A percentile compares a stretch with the other conserved stretches of the same genome.
Evolutionary conservation across 306 rosid genomes (phyloP).

Genomic region (Luffa acutangula): DNA sequence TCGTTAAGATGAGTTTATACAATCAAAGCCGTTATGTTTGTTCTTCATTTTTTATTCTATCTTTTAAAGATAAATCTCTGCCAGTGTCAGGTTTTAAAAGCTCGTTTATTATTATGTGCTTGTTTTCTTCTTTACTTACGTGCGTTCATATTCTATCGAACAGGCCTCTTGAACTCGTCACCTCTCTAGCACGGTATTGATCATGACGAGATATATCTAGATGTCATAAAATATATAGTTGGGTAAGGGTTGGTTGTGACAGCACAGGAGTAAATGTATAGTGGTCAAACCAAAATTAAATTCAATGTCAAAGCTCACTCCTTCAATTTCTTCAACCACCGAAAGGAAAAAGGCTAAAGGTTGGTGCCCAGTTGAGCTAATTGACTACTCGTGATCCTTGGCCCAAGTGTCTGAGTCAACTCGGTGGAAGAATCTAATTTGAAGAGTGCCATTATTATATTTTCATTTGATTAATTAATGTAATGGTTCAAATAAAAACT

Average conservation of each 20-base stretch:
- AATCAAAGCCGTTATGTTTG: no score
- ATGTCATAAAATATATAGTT: not conserved
- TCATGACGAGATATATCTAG: not conserved
- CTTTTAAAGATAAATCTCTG: no score
- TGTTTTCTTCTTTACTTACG: no score
- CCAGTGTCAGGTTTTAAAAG: no score
- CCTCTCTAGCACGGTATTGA: not conserved
- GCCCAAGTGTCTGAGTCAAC: not conserved
- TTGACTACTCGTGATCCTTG: not conserved
- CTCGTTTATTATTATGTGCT: no score
- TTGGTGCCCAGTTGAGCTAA: not conserved
- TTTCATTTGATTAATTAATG: not conserved
- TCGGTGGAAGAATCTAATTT: not conserved
- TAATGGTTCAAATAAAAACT: not conserved
- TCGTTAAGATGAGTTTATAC: no score
- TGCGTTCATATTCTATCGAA: no score
- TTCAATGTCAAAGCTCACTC: not conserved
- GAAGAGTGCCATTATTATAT: not conserved
- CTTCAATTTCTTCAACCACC: not conserved
- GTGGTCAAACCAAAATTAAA: slow-evolving; percentile 1
- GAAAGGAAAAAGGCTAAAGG: not conserved
- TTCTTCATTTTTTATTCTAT: no score
- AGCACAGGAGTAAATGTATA: not conserved
- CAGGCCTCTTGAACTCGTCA: no score
- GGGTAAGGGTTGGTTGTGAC: not conserved